phyloP scores from a whole-genome alignment of 108 stramenopile genomes.

The Phaeodactylum tricornutum region DNA sequence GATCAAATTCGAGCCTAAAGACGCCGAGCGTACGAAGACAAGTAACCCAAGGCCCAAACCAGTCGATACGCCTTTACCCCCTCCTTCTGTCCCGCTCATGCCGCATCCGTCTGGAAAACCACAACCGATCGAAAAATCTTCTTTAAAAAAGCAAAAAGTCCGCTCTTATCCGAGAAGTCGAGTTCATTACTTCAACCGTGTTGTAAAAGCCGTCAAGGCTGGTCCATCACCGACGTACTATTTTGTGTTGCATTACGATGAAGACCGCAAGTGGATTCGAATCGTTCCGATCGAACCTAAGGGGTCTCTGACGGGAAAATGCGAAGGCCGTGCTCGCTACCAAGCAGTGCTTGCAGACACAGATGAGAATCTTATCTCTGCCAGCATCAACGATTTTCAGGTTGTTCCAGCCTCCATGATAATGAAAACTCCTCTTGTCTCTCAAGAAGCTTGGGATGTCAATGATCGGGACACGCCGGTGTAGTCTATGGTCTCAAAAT shows the following conservation, averaged over 20 bases:
- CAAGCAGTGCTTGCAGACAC: slow-evolving; percentile 17
- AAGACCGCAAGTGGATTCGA: slow-evolving; percentile 5
- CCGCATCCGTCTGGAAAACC: too few relatives aligned
- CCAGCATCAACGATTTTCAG: slow-evolving; percentile 10
- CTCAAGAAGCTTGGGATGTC: slow-evolving; percentile 54
- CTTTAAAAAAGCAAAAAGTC: slow-evolving; percentile 42
- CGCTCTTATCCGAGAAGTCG: slow-evolving; percentile 25
- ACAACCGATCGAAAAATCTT: too few relatives aligned
- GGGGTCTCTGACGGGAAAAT: slow-evolving; percentile 28
- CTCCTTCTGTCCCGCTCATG: too few relatives aligned
- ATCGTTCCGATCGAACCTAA: slow-evolving; percentile 26
- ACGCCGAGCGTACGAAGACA: too few relatives aligned
- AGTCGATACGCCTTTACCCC: too few relatives aligned
- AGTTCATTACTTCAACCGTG: slow-evolving; percentile 39
- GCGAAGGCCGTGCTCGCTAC: slow-evolving; percentile 40
- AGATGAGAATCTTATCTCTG: slow-evolving; percentile 16
- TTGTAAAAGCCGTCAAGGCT: slow-evolving; percentile 16
- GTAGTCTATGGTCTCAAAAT: too few relatives aligned
- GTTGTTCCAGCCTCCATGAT: slow-evolving; percentile 36
- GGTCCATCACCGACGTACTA: slow-evolving; percentile 11
- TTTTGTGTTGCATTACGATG: slow-evolving; percentile 46
- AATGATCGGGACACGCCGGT: too few relatives aligned
- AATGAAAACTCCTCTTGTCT: slow-evolving; percentile 33
- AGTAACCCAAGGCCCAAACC: too few relatives aligned
- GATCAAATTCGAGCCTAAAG: too few relatives aligned